Evolutionary conservation across 1,284 basidiomycete genomes (phyloP), one percentile per base, ranked within the genome.

Genomic region (Schizophyllum amplum): DNA sequence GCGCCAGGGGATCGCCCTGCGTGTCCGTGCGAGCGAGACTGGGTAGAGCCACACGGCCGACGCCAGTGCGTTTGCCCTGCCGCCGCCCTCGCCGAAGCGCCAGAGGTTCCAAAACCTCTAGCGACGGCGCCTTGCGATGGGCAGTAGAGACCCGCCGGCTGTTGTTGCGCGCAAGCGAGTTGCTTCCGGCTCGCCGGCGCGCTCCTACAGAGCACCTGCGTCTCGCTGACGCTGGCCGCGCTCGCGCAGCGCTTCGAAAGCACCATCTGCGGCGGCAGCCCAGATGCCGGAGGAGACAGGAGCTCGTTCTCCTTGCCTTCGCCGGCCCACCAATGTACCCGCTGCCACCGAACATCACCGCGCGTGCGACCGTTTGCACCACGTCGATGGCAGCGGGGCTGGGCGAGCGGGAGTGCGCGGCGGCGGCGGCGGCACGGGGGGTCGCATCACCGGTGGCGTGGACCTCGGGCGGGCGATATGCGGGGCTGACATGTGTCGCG

Each of bases 131-230:
- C 7, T 42, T 42, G 13, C 33, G 3, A 9, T 42, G 33, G 13
- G 33, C 33, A 3, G 33, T 42, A 9, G 33, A 42, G 33, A 42
- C 33, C 13, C 33, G 33, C 7, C 33, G 11, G 33, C 33, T 42
- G 33, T 42, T 42, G 33, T 42, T 42, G 9, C 48, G 48, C 24
- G 24, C 48, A 21, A 24, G 21, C 2, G 48, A 50, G 48, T 24
- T 50, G 24, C 24, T 50, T n/a, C 48, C 48, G 4, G 9, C 48
- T 50, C 3, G 48, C 48, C 15, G 48, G 48, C 24, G 48, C 48
- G 53, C 58, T 59, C 24, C 61, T 59, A 51, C 61, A 62, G 42
- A 62, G 57, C 24, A 62, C 61, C 24, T 58, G 58, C 24, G 48
- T 50, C 24, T 50, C 21, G n/a, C 58, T 42, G 5, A 51, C 56